Evolutionary conservation across 1,139 yeast species (phyloP).

Genomic region (Diutina catenulata): DNA sequence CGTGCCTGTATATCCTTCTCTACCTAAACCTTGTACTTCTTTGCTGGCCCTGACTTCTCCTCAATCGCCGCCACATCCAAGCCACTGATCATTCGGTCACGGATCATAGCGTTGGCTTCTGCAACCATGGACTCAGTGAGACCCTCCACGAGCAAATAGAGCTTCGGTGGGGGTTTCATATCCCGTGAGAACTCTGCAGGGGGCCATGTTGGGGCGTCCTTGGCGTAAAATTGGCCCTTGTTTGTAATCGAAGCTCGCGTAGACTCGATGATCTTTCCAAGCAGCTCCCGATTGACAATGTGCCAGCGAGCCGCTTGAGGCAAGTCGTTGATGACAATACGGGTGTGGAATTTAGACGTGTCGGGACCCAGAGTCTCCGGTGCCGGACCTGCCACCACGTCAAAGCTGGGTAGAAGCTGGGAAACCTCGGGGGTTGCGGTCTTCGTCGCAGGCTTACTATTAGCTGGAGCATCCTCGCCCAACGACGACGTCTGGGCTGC

Average conservation of each 20-base stretch:
- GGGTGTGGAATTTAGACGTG: constrained; percentile 53
- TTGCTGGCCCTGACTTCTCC: constrained; percentile 25
- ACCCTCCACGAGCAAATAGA: constrained; percentile 74
- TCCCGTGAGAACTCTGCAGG: constrained; percentile 21
- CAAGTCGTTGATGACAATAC: constrained; percentile 69
- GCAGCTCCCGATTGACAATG: constrained; percentile 59
- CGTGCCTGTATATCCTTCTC: too few species aligned
- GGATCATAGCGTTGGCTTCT: constrained; percentile 54
- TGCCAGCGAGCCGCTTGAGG: constrained; percentile 82
- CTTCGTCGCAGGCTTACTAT: background rate
- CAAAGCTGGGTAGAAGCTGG: constrained; percentile 35
- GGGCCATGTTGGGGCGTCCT: constrained; percentile 30
- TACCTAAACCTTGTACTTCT: constrained; percentile 27
- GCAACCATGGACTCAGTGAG: constrained; percentile 50
- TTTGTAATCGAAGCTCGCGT: constrained; percentile 74
- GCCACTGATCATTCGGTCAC: constrained; percentile 51
- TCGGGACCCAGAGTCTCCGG: constrained; percentile 59
- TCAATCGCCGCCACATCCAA: constrained; percentile 32
- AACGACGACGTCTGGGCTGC: constrained; percentile 34
- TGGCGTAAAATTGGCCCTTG: constrained; percentile 69
- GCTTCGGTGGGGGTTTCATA: constrained; percentile 54
- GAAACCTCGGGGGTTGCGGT: constrained; percentile 6
- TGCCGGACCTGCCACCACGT: constrained; percentile 40
- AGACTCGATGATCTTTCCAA: constrained; percentile 55
- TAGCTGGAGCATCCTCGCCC: constrained; percentile 13